Evolutionary conservation across 2,329 filamentous ascomycete species (phyloP), one percentile per base, ranked within the genome.

Genomic region (Aureobasidium subglaciale): DNA sequence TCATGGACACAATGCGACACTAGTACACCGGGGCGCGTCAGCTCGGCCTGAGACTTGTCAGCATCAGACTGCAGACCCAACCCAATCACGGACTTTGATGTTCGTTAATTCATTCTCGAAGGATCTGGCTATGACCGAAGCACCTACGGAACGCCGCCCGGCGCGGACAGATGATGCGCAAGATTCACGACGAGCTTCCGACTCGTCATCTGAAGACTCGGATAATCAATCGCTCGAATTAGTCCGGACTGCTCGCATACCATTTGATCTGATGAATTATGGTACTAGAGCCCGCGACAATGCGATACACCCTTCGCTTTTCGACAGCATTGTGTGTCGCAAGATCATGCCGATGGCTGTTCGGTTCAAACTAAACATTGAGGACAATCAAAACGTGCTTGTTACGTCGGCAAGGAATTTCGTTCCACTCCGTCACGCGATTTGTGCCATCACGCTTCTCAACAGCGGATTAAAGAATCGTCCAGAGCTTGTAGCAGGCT

Each of bases 401-500:
- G 6, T 56, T n/a, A 24, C 57, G 4, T 37, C 40, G 13, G 38
- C 57, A 7, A 50, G 46, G n/a, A 41, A 37, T 1, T 59, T 59
- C 30, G 34, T 29, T 1, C 57, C 57, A 6, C 40, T 55, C 13
- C 40, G 25, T 13, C 52, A 55, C 13, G 52, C 52, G 1, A 43
- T 55, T 20, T 55, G 52, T 37, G 37, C 52, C 6, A 43, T 55
- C n/a, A 43, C 40, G 7, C 38, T 55, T 27, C 52, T 55, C 30
- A 45, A 41, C 40, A 41, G 38, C 10, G 52, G 37, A 11, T 27
- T 55, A 30, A 41, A 45, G 15, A 35, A 27, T 8, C 38, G 40
- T 7, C 48, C 57, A 2, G 57, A 59, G 27, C 48, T 59, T 7
- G 68, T 55, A 27, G 40, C 52, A 18, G 52, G 52, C 4, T 41